Percentiles rank a stretch among this genome's conserved stretches.
These are phyloP conservation scores for Groenewaldozyma sp. DNA, from an alignment of 1,139 yeast species.

Conservation along the genomic window DNA sequence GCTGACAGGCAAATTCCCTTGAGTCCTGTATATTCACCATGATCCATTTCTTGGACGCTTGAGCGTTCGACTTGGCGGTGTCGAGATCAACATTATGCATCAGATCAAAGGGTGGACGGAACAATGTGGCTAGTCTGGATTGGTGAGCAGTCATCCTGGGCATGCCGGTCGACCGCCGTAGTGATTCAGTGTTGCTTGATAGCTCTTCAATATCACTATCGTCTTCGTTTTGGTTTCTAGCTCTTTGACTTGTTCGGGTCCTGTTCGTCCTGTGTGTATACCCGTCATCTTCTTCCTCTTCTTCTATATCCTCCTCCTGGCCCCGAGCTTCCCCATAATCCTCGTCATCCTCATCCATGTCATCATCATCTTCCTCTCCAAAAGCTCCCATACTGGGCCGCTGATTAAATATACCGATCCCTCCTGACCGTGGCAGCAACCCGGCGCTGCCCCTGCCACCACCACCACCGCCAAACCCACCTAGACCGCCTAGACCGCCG, in stretches of 20 bases:
- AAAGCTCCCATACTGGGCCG: conserved; percentile 18
- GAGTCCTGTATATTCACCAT: conserved; percentile 80
- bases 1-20: conserved; percentile 79
- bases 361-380: conserved; percentile 13
- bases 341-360: conserved; percentile 14
- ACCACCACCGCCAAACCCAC: conserved; percentile 5
- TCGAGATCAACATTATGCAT: conserved; percentile 61
- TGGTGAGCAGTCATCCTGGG: conserved; percentile 47
- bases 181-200: conserved; percentile 16
- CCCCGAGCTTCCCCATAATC: too few relatives aligned
- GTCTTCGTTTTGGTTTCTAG: conserved; percentile 23
- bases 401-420: conserved; percentile 41
- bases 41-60: conserved; percentile 64
- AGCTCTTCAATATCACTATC: conserved; percentile 19
- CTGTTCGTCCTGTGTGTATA: too few relatives aligned
- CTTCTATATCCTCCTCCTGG: conserved; percentile 20
- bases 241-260: too few relatives aligned
- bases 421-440: conserved; percentile 1
- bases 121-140: conserved; percentile 64
- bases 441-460: conserved; percentile 2
- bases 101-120: conserved; percentile 90
- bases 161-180: conserved; percentile 18
- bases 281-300: conserved; percentile 15
- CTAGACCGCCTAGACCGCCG: conserved; percentile 6
- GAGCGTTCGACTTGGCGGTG: conserved; percentile 60